phyloP scores from a whole-genome alignment of 768 basidiomycete species.

The Serendipita vermifera region DNA sequence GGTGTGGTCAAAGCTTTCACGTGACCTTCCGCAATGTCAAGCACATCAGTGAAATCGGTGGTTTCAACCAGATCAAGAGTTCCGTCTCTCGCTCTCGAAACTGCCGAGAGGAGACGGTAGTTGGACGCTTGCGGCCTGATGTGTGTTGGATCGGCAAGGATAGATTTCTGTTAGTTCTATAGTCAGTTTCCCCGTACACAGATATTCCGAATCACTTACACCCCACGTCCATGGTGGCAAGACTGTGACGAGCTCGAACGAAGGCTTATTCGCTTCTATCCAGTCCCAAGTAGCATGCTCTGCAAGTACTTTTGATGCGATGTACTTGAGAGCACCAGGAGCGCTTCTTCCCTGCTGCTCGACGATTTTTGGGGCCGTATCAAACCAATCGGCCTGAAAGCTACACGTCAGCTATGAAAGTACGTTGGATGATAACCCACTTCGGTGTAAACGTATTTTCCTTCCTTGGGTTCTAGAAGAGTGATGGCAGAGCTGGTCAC shows the following conservation, averaged over 20 bases:
- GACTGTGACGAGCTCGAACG: slow-evolving; percentile 11
- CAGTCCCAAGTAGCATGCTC: slow-evolving; percentile 5
- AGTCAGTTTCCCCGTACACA: background rate
- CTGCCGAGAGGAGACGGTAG: background rate
- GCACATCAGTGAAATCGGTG: slow-evolving; percentile 28
- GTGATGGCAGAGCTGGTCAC: slow-evolving; percentile 52
- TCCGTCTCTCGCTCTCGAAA: background rate
- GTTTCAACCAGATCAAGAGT: background rate
- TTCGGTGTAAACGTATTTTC: slow-evolving; percentile 18
- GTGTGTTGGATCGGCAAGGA: background rate
- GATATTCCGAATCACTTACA: background rate
- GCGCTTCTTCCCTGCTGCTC: background rate
- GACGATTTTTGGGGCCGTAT: background rate
- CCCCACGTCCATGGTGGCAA: slow-evolving; percentile 9
- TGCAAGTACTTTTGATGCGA: slow-evolving; percentile 10
- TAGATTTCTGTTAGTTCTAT: background rate
- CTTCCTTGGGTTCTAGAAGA: slow-evolving; percentile 23
- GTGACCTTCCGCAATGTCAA: slow-evolving; percentile 45
- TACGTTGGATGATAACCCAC: slow-evolving; percentile 17
- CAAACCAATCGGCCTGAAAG: slow-evolving; percentile 12
- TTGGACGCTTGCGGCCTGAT: background rate
- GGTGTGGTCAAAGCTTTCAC: slow-evolving; percentile 37
- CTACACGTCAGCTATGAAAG: background rate
- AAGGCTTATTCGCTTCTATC: background rate
- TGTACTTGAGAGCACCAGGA: background rate